phyloP scores from a whole-genome alignment of 257 asterid species.

The Plectranthus barbatus region DNA sequence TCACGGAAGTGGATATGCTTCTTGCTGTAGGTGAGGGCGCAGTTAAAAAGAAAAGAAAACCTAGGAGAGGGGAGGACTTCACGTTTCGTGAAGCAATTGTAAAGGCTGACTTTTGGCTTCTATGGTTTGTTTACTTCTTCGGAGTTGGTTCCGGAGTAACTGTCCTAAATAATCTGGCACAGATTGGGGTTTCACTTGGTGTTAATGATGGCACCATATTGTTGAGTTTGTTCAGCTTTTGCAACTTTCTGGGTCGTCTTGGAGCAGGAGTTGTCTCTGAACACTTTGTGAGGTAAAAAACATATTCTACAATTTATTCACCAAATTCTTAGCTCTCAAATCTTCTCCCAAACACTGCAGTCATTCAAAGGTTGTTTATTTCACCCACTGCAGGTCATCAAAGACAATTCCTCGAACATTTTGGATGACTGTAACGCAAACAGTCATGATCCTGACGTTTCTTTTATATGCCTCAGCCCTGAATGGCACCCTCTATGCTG shows the following conservation, averaged over 20 bases:
- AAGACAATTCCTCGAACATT: slow-evolving; percentile 74
- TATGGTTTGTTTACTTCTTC: slow-evolving; percentile 72
- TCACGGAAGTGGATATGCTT: slow-evolving; percentile 61
- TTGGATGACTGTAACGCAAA: slow-evolving; percentile 74
- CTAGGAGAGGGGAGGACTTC: slow-evolving; percentile 93
- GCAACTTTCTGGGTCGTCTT: slow-evolving; percentile 83
- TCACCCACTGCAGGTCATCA: slow-evolving; percentile 54
- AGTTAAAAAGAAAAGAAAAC: slow-evolving; percentile 69
- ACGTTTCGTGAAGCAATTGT: slow-evolving; percentile 74
- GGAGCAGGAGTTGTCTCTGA: slow-evolving; percentile 90
- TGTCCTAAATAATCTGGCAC: slow-evolving; percentile 86
- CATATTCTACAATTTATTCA: background rate
- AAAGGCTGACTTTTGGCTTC: slow-evolving; percentile 96
- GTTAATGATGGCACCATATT: slow-evolving; percentile 52
- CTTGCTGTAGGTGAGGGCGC: slow-evolving; percentile 98
- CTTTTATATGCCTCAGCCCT: slow-evolving; percentile 85
- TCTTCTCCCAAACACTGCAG: no score
- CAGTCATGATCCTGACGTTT: slow-evolving; percentile 63
- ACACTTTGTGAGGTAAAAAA: slow-evolving; percentile 66
- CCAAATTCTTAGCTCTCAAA: no score
- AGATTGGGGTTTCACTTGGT: slow-evolving; percentile 72
- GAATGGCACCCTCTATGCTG: slow-evolving; percentile 66
- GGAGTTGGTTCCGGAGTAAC: slow-evolving; percentile 96
- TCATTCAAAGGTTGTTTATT: no score
- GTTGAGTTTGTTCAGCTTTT: slow-evolving; percentile 86